A percentile compares a stretch with the other conserved stretches of the same genome.
Evolutionary conservation across 768 basidiomycete species (phyloP).

Genomic region (Amanita pallidorosea): DNA sequence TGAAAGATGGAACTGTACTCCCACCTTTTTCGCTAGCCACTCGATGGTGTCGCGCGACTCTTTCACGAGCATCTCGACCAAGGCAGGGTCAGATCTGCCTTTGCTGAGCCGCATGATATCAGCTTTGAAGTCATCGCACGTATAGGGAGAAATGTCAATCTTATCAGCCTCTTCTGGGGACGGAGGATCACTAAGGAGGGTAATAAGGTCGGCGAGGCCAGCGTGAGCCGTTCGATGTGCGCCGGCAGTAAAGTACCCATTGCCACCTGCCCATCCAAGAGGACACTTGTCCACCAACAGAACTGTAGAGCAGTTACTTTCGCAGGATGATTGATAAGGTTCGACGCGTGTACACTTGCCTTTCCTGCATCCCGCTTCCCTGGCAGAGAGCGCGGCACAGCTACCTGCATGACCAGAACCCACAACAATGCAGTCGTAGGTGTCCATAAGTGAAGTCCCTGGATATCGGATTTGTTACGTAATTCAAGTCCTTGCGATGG

Average conservation of each 20-base stretch:
- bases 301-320: slow-evolving; percentile 19
- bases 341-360: slow-evolving; percentile 16
- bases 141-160: slow-evolving; percentile 54
- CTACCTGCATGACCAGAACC: slow-evolving; percentile 62
- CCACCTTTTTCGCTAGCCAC: slow-evolving; percentile 44
- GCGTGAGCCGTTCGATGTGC: slow-evolving; percentile 54
- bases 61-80: slow-evolving; percentile 44
- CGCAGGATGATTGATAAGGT: not conserved
- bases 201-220: slow-evolving; percentile 49
- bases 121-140: slow-evolving; percentile 36
- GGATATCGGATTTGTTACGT: too few species aligned
- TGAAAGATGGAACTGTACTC: slow-evolving; percentile 44
- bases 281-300: slow-evolving; percentile 60
- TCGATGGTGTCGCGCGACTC: slow-evolving; percentile 42
- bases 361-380: slow-evolving; percentile 45
- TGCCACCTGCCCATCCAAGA: slow-evolving; percentile 54
- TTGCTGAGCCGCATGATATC: slow-evolving; percentile 54
- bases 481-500: too few species aligned
- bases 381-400: slow-evolving; percentile 51
- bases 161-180: slow-evolving; percentile 26
- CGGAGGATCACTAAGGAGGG: slow-evolving; percentile 36
- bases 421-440: slow-evolving; percentile 49
- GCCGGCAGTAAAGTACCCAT: slow-evolving; percentile 65
- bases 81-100: slow-evolving; percentile 33
- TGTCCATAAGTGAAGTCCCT: slow-evolving; percentile 5